Evolutionary conservation across 176 grass and related monocot species (phyloP).

Genomic region (Phoenix roebelenii): DNA sequence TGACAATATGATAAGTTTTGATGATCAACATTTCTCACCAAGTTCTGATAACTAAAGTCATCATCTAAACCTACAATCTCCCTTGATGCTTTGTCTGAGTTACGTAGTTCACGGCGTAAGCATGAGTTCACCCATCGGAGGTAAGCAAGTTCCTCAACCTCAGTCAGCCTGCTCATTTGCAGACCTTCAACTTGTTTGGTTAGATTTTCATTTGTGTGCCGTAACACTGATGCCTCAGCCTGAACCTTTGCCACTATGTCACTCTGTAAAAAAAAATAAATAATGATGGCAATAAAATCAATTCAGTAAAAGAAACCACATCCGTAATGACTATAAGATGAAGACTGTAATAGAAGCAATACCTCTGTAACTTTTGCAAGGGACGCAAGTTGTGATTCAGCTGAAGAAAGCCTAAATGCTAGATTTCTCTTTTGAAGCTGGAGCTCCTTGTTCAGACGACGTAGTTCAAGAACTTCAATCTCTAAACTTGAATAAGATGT

Average conservation of each 20-base stretch:
- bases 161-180: constrained; percentile 84
- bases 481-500: constrained; percentile 62
- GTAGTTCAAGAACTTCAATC: constrained; percentile 76
- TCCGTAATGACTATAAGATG: not conserved
- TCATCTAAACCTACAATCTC: constrained; percentile 31
- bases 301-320: not conserved
- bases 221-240: constrained; percentile 76
- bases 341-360: constrained; percentile 21
- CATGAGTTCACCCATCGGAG: constrained; percentile 99
- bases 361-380: constrained; percentile 84
- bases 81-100: constrained; percentile 60
- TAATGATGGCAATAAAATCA: constrained; percentile 4
- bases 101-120: constrained; percentile 76
- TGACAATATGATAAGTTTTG: not conserved
- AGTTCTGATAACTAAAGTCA: constrained; percentile 3
- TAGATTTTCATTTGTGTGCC: constrained; percentile 81
- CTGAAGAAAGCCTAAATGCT: constrained; percentile 73
- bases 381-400: constrained; percentile 79
- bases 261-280: constrained; percentile 29
- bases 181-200: constrained; percentile 97
- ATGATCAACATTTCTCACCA: not conserved
- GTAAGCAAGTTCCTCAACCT: constrained; percentile 99
- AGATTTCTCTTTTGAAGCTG: constrained; percentile 94
- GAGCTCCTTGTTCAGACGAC: constrained; percentile 84
- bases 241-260: constrained; percentile 90